Percentiles rank a stretch among this genome's conserved stretches.
These are phyloP conservation scores for Chaetomiaceae sp. DNA, from an alignment of 2,329 filamentous ascomycete species.

Conservation along the genomic window DNA sequence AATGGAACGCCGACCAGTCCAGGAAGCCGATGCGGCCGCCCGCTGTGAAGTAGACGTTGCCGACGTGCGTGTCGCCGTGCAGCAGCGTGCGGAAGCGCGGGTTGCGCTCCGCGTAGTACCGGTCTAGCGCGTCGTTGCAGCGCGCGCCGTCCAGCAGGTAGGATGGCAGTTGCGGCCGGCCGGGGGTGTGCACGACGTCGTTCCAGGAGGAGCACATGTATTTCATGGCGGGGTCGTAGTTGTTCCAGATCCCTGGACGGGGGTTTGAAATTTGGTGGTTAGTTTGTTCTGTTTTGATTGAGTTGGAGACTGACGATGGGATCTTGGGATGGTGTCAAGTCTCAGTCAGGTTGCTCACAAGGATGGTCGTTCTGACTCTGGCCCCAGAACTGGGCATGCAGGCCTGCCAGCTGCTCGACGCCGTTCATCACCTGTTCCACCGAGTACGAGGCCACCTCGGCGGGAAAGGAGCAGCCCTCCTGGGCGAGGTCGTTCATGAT, in stretches of 20 bases:
- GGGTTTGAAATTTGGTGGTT: too few species aligned
- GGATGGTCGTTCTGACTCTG: conserved; percentile 22
- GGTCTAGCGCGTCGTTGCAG: conserved; percentile 31
- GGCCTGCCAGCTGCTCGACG: conserved; percentile 34
- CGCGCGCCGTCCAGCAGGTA: conserved; percentile 22
- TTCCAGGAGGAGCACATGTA: background rate
- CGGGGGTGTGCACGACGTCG: background rate
- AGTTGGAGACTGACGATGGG: too few species aligned
- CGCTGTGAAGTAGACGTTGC: conserved; percentile 37
- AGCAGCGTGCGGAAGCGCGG: conserved; percentile 35
- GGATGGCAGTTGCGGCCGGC: background rate
- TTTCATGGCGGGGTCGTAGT: background rate
- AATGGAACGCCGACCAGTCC: background rate
- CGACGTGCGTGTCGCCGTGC: conserved; percentile 39
- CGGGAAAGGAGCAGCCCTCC: conserved; percentile 32
- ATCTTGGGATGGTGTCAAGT: conserved; percentile 18
- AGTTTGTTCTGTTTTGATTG: too few species aligned
- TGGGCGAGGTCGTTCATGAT: conserved; percentile 33
- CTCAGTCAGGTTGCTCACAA: too few species aligned
- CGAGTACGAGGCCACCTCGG: conserved; percentile 14
- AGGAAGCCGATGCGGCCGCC: conserved; percentile 33
- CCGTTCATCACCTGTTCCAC: conserved; percentile 31
- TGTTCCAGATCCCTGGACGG: too few species aligned
- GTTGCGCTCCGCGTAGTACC: conserved; percentile 33
- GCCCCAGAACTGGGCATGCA: conserved; percentile 38